phyloP scores from a whole-genome alignment of 2,329 filamentous ascomycete genomes.

The Calonectria henricotiae region DNA sequence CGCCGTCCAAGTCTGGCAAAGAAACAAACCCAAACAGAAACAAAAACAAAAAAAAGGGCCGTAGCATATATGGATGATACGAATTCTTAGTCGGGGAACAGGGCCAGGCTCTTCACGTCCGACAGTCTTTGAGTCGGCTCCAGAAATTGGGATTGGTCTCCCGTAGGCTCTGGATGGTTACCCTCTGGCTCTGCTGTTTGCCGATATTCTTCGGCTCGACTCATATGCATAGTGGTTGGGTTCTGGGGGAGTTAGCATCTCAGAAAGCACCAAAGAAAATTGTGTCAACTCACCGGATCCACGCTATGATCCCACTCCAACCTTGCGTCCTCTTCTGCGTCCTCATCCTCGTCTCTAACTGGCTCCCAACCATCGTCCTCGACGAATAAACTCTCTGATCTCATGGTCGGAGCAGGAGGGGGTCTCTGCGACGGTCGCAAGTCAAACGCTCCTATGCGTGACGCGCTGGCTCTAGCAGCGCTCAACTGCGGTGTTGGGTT shows the following conservation, averaged over 20 bases:
- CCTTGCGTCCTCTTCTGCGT: conserved; percentile 77
- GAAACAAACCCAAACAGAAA: background rate
- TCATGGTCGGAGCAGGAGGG: conserved; percentile 71
- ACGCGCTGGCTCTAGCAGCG: conserved; percentile 57
- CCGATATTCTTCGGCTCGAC: conserved; percentile 55
- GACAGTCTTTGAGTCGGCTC: conserved; percentile 84
- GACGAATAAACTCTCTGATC: conserved; percentile 81
- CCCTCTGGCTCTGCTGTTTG: conserved; percentile 44
- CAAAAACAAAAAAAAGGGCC: background rate
- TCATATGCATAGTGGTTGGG: conserved; percentile 63
- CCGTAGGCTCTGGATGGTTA: conserved; percentile 46
- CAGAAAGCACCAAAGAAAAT: conserved; percentile 23
- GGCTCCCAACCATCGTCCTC: conserved; percentile 86
- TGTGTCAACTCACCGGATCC: conserved; percentile 69
- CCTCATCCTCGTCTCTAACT: conserved; percentile 72
- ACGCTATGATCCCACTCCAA: conserved; percentile 83
- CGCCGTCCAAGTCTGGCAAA: conserved; percentile 36
- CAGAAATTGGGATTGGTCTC: conserved; percentile 60
- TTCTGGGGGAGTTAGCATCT: conserved; percentile 60
- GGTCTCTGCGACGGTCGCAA: conserved; percentile 70
- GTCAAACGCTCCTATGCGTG: conserved; percentile 61
- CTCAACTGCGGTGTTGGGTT: conserved; percentile 57
- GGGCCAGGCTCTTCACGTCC: conserved; percentile 70
- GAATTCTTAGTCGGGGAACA: conserved; percentile 60
- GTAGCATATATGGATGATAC: background rate